Evolutionary conservation across 179 eudicot species (phyloP), one percentile per base, ranked within the genome.

Genomic region (Silene vulgaris): DNA sequence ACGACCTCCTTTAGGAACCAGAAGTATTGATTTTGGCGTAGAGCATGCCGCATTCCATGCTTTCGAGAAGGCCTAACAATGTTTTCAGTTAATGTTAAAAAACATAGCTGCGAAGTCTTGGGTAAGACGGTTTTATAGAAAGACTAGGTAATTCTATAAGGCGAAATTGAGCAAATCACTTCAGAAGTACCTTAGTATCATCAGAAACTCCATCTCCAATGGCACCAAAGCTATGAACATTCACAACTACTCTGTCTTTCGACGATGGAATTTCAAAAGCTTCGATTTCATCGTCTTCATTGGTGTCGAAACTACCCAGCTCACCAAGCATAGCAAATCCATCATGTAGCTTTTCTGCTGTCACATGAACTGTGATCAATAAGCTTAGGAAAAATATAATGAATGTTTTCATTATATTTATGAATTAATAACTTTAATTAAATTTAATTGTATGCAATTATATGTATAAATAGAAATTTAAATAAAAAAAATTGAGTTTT

Each of bases 41-140:
- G 88, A 82, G 82, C 98, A 93, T 26, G 97, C 90, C 73, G 84
- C 83, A 20, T 83, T 84, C 98, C 98, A 93, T 66, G 98, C 97
- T 63, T 74, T 80, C 71, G 59, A n/a, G 63, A 69, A 69, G 8
- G 73, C 73, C 73, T 69, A 69, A 3, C 28, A 45, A 11, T 21
- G 59, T 4, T 20, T 19, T 12, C 0, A 19, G 13, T 11, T 5
- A 70, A 29, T 69, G 21, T 45, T 29, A 68, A 20, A 30, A 21
- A 52, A 11, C 65, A 12, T 6, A 52, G 21, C 64, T 57, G 71
- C 12, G 76, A 72, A 64, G 40, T 35, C 40, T 35, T 35, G 7
- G 4, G 48, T 8, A 43, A 43, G 2, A 43, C 48, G 48, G 48
- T 43, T 43, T 43, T 43, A 43, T 12, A 43, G 48, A 4, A 35